These are phyloP conservation scores for Penicillium flavigenum DNA, from an alignment of 495 filamentous ascomycete species.

Conservation along the genomic window DNA sequence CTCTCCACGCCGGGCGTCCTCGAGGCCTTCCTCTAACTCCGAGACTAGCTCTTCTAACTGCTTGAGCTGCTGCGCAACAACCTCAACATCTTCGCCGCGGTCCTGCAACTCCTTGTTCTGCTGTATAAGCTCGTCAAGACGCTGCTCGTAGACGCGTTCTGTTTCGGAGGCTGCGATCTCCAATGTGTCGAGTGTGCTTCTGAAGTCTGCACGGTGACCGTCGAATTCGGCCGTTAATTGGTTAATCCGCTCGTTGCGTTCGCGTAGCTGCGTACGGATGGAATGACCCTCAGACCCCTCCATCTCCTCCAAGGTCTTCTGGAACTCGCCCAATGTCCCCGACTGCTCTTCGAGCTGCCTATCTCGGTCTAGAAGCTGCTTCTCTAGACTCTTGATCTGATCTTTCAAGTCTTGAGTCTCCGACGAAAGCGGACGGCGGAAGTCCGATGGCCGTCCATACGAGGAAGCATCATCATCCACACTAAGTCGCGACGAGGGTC, in stretches of 20 bases:
- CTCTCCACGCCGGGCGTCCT: conserved; percentile 94
- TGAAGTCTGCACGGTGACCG: conserved; percentile 89
- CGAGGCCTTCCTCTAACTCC: conserved; percentile 93
- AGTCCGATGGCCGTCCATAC: conserved; percentile 44
- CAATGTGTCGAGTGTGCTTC: conserved; percentile 93
- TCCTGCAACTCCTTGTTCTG: conserved; percentile 81
- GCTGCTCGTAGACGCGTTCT: conserved; percentile 94
- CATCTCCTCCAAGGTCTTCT: conserved; percentile 52
- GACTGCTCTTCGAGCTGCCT: conserved; percentile 85
- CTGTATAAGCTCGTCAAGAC: conserved; percentile 82
- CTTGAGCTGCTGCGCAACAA: conserved; percentile 85
- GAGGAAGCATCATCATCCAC: conserved; percentile 40
- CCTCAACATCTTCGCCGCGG: conserved; percentile 83
- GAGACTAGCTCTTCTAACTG: conserved; percentile 94
- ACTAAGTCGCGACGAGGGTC: conserved; percentile 45
- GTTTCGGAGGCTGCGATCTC: conserved; percentile 97
- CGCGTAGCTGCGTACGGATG: conserved; percentile 76
- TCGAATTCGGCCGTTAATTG: conserved; percentile 94
- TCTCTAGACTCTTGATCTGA: conserved; percentile 62
- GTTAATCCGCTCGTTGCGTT: conserved; percentile 95
- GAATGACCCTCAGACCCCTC: conserved; percentile 77
- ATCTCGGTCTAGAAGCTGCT: conserved; percentile 80
- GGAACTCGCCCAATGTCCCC: conserved; percentile 65
- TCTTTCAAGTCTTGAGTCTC: conserved; percentile 55
- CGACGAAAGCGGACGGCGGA: conserved; percentile 43